Conservation (phyloP, 208 protist genomes). For the Leishmania mexicana region DNA sequence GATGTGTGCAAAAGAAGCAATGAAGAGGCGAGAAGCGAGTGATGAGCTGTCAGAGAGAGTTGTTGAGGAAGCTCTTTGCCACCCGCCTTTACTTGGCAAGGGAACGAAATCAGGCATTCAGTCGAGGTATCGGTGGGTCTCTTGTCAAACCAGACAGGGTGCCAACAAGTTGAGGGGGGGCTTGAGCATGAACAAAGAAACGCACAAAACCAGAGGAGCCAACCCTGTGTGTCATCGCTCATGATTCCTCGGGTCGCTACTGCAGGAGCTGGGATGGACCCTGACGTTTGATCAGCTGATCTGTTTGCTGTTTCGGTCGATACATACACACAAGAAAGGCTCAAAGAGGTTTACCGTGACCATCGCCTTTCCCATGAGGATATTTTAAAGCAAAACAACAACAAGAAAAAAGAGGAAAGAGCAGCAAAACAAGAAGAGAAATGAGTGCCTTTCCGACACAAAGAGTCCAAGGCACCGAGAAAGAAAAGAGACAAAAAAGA, state of each 20-base stretch:
- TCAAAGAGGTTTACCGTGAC: neutral
- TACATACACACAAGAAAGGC: neutral
- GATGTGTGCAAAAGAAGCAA: neutral
- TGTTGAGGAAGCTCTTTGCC: neutral
- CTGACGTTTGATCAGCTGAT: neutral
- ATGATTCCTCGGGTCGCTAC: neutral
- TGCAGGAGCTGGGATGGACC: neutral
- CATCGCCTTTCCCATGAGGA: neutral
- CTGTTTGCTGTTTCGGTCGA: neutral
- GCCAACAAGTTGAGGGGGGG: neutral
- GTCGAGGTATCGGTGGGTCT: neutral
- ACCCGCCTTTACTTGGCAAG: neutral
- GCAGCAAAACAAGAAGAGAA: conserved; percentile 10
- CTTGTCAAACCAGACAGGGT: neutral
- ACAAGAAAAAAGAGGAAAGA: neutral
- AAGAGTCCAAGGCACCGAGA: neutral
- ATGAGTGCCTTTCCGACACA: neutral
- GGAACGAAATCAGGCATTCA: neutral
- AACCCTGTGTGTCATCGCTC: neutral
- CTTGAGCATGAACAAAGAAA: neutral
- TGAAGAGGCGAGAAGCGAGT: neutral
- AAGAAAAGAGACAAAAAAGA: neutral
- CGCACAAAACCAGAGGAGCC: neutral
- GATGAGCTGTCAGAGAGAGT: neutral
- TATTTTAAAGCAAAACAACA: too few species aligned